A percentile compares a stretch with the other conserved stretches of the same genome.
These are phyloP conservation scores for Chrysoporthe austroafricana DNA, from an alignment of 2,329 filamentous ascomycete species.

Conservation along the genomic window DNA sequence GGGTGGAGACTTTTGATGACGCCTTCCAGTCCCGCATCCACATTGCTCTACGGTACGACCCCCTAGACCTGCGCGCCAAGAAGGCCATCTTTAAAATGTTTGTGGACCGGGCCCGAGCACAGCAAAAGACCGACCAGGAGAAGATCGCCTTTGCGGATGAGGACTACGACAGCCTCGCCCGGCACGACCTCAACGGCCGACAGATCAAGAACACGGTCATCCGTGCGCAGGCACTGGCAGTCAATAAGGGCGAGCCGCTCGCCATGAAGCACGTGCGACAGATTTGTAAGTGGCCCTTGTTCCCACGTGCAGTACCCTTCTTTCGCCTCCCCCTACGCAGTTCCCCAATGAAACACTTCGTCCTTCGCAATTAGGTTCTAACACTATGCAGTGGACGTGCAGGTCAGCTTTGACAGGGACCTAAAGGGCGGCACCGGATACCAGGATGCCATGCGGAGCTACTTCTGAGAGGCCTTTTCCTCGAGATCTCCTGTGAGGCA, in stretches of 20 bases:
- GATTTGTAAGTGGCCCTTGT: constrained; percentile 48
- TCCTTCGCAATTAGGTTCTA: not conserved
- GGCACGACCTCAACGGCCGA: constrained; percentile 64
- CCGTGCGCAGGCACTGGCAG: constrained; percentile 80
- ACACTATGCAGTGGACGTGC: constrained; percentile 66
- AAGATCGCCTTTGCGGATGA: constrained; percentile 63
- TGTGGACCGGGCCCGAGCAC: constrained; percentile 70
- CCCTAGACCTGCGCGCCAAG: constrained; percentile 72
- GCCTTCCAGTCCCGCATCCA: constrained; percentile 90
- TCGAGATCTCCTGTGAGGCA: not conserved
- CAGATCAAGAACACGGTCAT: constrained; percentile 89
- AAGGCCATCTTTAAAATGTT: constrained; percentile 85
- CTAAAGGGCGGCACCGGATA: constrained; percentile 81
- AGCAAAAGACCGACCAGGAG: constrained; percentile 60
- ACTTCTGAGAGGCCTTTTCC: constrained; percentile 52
- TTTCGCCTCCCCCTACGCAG: not conserved
- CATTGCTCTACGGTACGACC: constrained; percentile 80
- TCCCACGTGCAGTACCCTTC: not conserved
- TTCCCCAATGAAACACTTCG: too few relatives aligned
- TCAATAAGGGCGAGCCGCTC: constrained; percentile 72
- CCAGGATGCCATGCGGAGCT: constrained; percentile 82
- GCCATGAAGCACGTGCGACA: constrained; percentile 79
- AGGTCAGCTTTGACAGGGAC: constrained; percentile 81
- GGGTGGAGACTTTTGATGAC: constrained; percentile 86
- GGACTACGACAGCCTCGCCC: constrained; percentile 69